These are phyloP conservation scores for Trichoderma sp. DNA, from an alignment of 2,329 filamentous ascomycete species.

Conservation along the genomic window DNA sequence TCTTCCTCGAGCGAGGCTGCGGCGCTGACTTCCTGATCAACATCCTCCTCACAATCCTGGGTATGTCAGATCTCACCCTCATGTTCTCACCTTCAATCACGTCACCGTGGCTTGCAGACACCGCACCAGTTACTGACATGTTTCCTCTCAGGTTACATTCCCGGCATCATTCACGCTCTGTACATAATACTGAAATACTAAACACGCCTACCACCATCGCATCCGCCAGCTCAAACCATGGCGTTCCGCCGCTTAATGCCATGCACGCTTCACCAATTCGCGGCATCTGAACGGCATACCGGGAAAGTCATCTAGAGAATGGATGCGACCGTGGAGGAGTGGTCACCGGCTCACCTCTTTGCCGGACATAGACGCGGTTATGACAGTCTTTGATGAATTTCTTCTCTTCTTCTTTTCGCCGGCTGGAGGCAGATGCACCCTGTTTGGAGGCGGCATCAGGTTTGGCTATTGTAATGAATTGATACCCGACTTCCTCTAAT, in stretches of 20 bases:
- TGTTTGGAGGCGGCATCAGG: conserved; percentile 17
- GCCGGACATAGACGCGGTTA: conserved; percentile 19
- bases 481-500: conserved; percentile 29
- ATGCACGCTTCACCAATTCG: background rate
- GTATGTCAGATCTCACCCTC: conserved; percentile 41
- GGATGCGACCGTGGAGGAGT: conserved; percentile 6
- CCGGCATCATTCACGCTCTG: conserved; percentile 88
- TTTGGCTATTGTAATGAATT: conserved; percentile 30
- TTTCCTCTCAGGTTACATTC: conserved; percentile 57
- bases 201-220: conserved; percentile 13
- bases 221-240: conserved; percentile 21
- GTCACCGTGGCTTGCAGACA: background rate
- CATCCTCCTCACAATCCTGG: conserved; percentile 80
- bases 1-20: conserved; percentile 93
- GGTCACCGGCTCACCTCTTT: conserved; percentile 9
- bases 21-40: conserved; percentile 88
- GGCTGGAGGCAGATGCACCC: conserved; percentile 22
- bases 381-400: conserved; percentile 21
- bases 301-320: conserved; percentile 8
- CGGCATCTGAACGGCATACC: background rate
- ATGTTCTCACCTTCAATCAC: background rate
- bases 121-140: conserved; percentile 27
- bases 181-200: conserved; percentile 94
- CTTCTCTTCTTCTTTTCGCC: conserved; percentile 9
- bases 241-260: background rate